phyloP scores from a whole-genome alignment of 179 eudicot genomes.

The Silene vulgaris region DNA sequence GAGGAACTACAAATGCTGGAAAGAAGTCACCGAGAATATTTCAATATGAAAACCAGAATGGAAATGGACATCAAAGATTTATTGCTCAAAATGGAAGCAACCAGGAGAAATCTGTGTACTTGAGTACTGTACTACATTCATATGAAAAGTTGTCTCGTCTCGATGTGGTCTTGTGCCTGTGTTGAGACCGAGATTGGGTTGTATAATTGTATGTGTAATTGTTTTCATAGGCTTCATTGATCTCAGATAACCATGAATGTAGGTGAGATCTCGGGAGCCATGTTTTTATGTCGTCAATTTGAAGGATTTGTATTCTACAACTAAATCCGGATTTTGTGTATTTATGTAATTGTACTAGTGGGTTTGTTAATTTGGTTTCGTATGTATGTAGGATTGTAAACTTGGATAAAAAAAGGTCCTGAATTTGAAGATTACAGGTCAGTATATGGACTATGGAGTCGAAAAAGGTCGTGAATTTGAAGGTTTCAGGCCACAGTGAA shows the following conservation, averaged over 20 bases:
- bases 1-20: conserved; percentile 70
- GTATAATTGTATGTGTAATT: conserved; percentile 17
- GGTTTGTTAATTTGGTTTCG: background rate
- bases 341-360: background rate
- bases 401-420: background rate
- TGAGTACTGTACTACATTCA: background rate
- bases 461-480: no score
- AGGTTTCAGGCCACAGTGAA: conserved; percentile 38
- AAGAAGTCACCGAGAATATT: conserved; percentile 71
- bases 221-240: conserved; percentile 2
- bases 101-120: conserved; percentile 47
- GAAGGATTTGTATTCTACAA: conserved; percentile 10
- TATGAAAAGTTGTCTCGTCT: background rate
- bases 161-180: conserved; percentile 4
- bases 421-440: background rate
- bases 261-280: conserved; percentile 12
- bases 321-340: conserved; percentile 1
- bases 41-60: conserved; percentile 84
- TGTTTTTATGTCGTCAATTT: conserved; percentile 14
- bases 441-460: no score
- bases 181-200: background rate
- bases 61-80: conserved; percentile 78
- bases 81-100: conserved; percentile 80
- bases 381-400: no score
- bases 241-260: conserved; percentile 7